Base-by-base conservation (phyloP, 1,139 yeast genomes). In the Pichia kudriavzevii region DNA sequence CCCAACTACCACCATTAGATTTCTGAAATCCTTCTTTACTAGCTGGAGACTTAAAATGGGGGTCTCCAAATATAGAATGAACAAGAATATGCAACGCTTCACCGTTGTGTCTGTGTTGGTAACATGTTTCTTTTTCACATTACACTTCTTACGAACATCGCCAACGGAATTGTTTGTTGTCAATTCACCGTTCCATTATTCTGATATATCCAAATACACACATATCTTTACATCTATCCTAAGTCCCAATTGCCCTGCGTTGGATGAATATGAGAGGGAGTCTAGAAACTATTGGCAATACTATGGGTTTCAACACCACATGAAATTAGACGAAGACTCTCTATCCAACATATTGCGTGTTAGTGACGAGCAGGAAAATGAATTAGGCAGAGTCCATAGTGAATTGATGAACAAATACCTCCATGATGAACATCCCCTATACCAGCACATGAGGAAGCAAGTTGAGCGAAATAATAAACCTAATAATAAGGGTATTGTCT, bases 241-340 rank as follows among this genome's bases (percentile, higher is more conserved):
- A 28, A 34, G 29, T 15, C 57, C 56, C 1, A 29, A 30, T 4
- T 53, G 56, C 33, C 48, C 43, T 24, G 36, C 42, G 21, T 41
- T 54, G 13, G 45, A 45, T 7, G 36, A 45, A 3, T 52, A 52
- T 38, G 42, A 39, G 11, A 15, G 36, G 14, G 38, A 44, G 4
- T 28, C 52, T 1, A 32, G 43, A 13, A 29, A 36, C 5, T 49
- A 46, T 40, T 52, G 53, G 55, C 57, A 53, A 29, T 49, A 47
- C 32, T 54, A 52, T 36, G 59, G 59, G 4, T 53, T 48, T 25
- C 46, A 45, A n/a, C 52, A 51, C 16, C 35, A 46, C 24, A 29
- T 36, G 16, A 44, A 44, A 26, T 36, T 53, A 12, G 44, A 42
- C 17, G 40, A 42, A 22, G 39, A 44, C 3, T 37, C 38, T 13